phyloP scores from a whole-genome alignment of 257 asterid species.

The Capsicum pubescens region DNA sequence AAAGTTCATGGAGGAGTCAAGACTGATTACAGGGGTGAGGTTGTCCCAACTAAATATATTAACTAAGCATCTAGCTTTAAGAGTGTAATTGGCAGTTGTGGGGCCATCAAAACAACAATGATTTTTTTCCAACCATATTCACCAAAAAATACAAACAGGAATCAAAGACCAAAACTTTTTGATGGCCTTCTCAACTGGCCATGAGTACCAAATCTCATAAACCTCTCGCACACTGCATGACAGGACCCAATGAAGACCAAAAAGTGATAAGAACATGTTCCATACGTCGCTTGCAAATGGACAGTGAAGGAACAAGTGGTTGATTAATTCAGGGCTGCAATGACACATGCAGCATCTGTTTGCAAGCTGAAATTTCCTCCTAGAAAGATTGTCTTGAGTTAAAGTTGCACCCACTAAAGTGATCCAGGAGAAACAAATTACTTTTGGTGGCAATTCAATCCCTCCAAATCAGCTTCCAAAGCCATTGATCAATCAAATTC shows the following conservation, averaged over 20 bases:
- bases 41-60: too few relatives aligned
- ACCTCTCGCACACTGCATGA: not conserved
- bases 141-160: not conserved
- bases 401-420: not conserved
- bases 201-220: not conserved
- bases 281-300: slow-evolving; percentile 12
- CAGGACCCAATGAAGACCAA: not conserved
- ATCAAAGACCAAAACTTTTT: slow-evolving; percentile 1
- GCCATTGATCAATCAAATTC: not conserved
- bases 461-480: not conserved
- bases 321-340: not conserved
- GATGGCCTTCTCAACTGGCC: slow-evolving; percentile 19
- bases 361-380: slow-evolving; percentile 1
- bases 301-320: not conserved
- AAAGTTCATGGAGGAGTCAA: too few relatives aligned
- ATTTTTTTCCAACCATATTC: not conserved
- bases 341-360: not conserved
- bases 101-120: not conserved
- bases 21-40: too few relatives aligned
- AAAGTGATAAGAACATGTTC: not conserved
- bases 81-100: not conserved
- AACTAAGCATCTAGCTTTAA: too few relatives aligned
- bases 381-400: slow-evolving; percentile 17
- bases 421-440: not conserved
- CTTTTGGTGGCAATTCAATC: not conserved